These are phyloP conservation scores for Trichosanthes cucumerina DNA, from an alignment of 306 rosid species.

Conservation along the genomic window DNA sequence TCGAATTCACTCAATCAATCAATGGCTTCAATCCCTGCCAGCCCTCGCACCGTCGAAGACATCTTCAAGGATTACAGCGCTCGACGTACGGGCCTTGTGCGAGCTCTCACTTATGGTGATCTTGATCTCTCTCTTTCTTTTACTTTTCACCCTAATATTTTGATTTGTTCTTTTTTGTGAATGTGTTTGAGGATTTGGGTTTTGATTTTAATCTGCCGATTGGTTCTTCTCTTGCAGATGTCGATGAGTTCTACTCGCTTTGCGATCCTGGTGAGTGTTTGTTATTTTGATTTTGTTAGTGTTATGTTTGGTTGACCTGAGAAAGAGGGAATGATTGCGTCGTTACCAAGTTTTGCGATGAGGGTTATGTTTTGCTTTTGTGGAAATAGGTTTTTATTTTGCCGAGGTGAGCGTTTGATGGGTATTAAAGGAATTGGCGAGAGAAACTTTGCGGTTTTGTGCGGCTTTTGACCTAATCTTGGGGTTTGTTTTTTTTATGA, in stretches of 20 bases:
- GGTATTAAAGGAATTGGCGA: neutral
- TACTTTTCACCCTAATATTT: neutral
- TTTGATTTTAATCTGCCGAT: neutral
- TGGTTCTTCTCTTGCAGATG: slow-evolving; percentile 27
- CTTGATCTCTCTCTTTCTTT: neutral
- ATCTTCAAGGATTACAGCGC: slow-evolving; percentile 57
- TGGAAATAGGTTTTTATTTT: neutral
- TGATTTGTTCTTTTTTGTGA: neutral
- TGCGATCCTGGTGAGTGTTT: slow-evolving; percentile 43
- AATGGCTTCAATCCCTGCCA: slow-evolving; percentile 27
- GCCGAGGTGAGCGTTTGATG: neutral
- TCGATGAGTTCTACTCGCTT: slow-evolving; percentile 36
- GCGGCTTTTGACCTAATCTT: neutral
- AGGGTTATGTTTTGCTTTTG: neutral
- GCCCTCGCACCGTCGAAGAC: slow-evolving; percentile 46
- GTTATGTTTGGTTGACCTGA: neutral
- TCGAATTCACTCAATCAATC: neutral
- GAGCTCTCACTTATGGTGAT: slow-evolving; percentile 47
- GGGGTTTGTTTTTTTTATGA: neutral
- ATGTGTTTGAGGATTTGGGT: neutral
- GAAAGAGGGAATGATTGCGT: neutral
- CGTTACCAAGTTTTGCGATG: neutral
- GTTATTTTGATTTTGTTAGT: neutral
- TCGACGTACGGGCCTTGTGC: slow-evolving; percentile 38
- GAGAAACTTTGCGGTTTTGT: neutral